Conservation (phyloP, 2,329 filamentous ascomycete genomes). For the Epichloe brachyelytri region DNA sequence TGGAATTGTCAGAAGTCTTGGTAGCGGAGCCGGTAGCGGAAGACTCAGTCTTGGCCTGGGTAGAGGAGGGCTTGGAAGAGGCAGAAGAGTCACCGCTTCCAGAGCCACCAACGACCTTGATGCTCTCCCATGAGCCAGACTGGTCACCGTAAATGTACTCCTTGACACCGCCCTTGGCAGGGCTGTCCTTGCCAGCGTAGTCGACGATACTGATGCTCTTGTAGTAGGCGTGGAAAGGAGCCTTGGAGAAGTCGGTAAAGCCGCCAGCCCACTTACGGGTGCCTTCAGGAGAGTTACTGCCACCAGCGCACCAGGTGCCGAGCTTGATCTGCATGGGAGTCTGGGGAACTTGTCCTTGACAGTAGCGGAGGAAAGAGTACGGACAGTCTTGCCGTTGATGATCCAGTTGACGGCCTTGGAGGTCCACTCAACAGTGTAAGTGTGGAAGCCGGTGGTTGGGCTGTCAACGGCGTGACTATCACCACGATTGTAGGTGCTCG, state of each 20-base stretch:
- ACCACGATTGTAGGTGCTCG: constrained; percentile 54
- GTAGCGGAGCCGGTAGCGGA: constrained; percentile 4
- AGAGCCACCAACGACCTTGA: constrained; percentile 56
- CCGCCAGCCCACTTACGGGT: constrained; percentile 63
- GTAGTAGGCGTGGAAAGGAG: constrained; percentile 31
- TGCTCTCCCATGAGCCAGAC: constrained; percentile 29
- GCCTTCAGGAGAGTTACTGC: constrained; percentile 46
- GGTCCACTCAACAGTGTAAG: constrained; percentile 58
- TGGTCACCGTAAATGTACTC: constrained; percentile 29
- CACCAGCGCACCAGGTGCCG: constrained; percentile 53
- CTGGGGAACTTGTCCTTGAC: constrained; percentile 49
- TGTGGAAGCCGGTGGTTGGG: constrained; percentile 42
- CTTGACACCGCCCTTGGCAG: constrained; percentile 22
- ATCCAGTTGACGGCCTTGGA: constrained; percentile 49
- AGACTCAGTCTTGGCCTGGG: constrained; percentile 29
- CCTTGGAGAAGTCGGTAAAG: constrained; percentile 29
- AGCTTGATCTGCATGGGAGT: constrained; percentile 61
- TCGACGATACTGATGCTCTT: constrained; percentile 31
- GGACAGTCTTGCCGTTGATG: constrained; percentile 48
- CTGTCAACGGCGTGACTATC: constrained; percentile 43
- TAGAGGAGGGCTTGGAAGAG: constrained; percentile 40
- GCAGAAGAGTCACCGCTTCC: constrained; percentile 53
- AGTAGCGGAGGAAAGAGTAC: constrained; percentile 47
- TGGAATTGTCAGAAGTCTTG: background rate
- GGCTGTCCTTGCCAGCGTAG: constrained; percentile 25